Evolutionary conservation across 106 monocot genomes (phyloP).

Genomic region (Dioscorea zingiberensis): DNA sequence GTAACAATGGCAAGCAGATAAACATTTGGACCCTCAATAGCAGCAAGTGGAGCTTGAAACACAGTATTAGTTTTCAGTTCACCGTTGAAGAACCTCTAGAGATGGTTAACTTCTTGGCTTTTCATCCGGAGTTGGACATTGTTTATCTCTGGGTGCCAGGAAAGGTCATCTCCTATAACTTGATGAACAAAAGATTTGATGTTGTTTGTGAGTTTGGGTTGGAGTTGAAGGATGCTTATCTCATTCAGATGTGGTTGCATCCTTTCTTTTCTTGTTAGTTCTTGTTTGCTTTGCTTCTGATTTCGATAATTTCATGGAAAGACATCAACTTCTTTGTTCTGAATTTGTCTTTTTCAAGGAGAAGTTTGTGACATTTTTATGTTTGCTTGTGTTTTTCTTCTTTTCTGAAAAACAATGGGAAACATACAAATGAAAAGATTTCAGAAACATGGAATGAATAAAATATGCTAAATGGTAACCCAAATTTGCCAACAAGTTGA

Average conservation of each 20-base stretch:
- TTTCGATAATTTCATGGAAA: no score
- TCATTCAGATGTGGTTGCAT: constrained; percentile 47
- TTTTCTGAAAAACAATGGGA: no score
- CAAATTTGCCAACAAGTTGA: no score
- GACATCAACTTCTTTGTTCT: no score
- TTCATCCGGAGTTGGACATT: constrained; percentile 38
- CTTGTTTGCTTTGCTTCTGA: background rate
- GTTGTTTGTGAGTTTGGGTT: constrained; percentile 17
- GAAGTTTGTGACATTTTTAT: no score
- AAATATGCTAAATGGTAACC: no score
- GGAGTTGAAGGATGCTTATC: constrained; percentile 30
- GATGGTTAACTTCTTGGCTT: constrained; percentile 23
- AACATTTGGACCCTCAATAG: constrained; percentile 36
- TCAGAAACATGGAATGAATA: no score
- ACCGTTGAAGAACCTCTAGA: no score
- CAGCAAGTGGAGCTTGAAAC: constrained; percentile 36
- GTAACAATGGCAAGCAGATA: constrained; percentile 19
- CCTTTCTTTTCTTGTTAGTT: constrained; percentile 25
- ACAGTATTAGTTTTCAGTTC: constrained; percentile 7
- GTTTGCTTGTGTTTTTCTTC: no score
- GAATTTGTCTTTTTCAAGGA: no score
- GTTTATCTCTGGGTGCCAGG: constrained; percentile 31
- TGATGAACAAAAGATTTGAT: constrained; percentile 16
- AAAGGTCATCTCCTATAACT: constrained; percentile 33
- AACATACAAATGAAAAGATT: no score